Base-by-base conservation (phyloP, 2,329 filamentous ascomycete species). In the Xylaria hypoxylon region DNA sequence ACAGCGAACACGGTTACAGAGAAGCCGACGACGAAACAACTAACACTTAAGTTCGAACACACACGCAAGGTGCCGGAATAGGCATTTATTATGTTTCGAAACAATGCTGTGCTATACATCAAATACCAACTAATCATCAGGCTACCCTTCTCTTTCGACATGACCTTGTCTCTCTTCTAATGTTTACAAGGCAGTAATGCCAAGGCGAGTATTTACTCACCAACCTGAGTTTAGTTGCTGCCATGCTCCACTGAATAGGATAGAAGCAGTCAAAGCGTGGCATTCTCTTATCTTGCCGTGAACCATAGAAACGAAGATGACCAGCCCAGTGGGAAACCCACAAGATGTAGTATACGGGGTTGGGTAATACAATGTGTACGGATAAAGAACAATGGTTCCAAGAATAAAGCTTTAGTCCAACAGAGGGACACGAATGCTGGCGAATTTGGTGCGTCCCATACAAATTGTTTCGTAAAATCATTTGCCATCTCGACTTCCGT, bases 281-380 rank as follows among this genome's bases (percentile, higher is more conserved):
- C 11, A 51, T 53, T 13, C 26, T 59, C 40, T 35, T 53, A 44
- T 52, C 45, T 57, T 56, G 51, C 62, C 52, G 44, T 26, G 61
- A 64, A 68, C 57, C 63, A 59, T 68, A 70, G 60, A 68, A 67
- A 60, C 38, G 66, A 70, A 68, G 35, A 53, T 44, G 24, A 48
- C 51, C 62, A 67, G 62, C 68, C 67, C 64, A 56, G 44, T 60
- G 51, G 35, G 44, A 57, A 67, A 28, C 19, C 55, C 59, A 50
- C 28, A 48, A 5, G 26, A 38, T 42, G 57, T 31, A 63, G 48
- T 53, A 53, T 47, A 57, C 22, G 55, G 56, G 64, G 57, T 48
- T 28, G 61, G 57, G 69, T 70, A 73, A 73, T 73, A 75, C 73
- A 75, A 70, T 64, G 22, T 71, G 66, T 72, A 75, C 45, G 47